Base-by-base conservation (phyloP, 2,329 filamentous ascomycete species). In the Fusarium abutilonis region DNA sequence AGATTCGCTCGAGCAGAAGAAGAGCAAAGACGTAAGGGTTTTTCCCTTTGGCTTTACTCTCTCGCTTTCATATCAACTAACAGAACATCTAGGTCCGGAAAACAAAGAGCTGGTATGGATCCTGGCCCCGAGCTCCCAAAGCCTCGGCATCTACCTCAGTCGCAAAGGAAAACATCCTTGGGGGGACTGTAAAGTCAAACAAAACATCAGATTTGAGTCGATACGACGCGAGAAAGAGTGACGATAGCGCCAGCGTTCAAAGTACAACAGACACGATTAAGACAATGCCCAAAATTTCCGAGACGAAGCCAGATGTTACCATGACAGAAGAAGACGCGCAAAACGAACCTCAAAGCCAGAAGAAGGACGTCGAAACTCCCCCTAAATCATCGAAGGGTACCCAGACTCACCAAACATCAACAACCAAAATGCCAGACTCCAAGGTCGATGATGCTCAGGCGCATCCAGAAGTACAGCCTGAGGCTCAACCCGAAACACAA, bases 51-150 rank as follows among this genome's bases (percentile, higher is more conserved):
- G 4, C 14, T 11, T 38, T 21, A 15, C 36, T 17, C 34, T 13
- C 15, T 23, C 15, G n/a, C 10, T 47, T 32, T 14, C 19, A 7
- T 19, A 19, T 35, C 19, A 11, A 32, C 46, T 66, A 51, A 66
- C 47, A 49, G 26, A 19, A 43, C 14, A 17, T 43, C 31, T 66
- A 86, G 83, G 73, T 81, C 34, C 80, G 78, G 56, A 85, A 85
- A 69, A 74, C 80, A 9, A 78, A 78, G 43, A 87, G 85, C 71
- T 89, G 86, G 86, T 88, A 88, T 72, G 84, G 84, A 49, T 84
- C 86, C 15, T 87, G 84, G 84, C 82, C 84, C 15, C 78, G 82
- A 58, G 72, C 75, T 31, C 76, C 81, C 28, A 88, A 88, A 68
- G 83, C 86, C 7, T 75, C 78, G 14, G 80, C 86, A 26, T 88